phyloP scores from a whole-genome alignment of 768 basidiomycete genomes.

The Amanita rimosa region DNA sequence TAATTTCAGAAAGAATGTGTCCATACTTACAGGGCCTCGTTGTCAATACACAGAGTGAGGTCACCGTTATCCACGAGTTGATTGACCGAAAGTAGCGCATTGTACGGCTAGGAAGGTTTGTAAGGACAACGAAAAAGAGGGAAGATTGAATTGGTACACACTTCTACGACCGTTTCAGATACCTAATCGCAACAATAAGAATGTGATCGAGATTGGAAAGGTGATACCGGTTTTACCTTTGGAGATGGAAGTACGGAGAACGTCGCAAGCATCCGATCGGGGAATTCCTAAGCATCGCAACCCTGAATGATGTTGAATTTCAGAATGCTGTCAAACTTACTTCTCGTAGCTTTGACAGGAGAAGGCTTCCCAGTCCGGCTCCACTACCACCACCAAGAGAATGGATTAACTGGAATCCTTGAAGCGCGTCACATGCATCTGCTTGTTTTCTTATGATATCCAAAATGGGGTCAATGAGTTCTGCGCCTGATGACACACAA shows the following conservation, averaged over 20 bases:
- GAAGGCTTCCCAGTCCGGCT: constrained; percentile 71
- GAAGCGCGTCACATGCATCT: constrained; percentile 75
- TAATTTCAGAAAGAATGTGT: neutral
- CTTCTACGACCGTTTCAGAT: constrained; percentile 51
- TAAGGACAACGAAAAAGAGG: constrained; percentile 20
- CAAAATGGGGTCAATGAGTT: constrained; percentile 78
- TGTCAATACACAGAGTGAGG: constrained; percentile 76
- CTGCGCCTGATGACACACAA: constrained; percentile 49
- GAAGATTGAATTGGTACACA: constrained; percentile 39
- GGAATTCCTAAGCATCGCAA: constrained; percentile 29
- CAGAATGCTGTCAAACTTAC: constrained; percentile 21
- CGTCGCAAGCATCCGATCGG: constrained; percentile 44
- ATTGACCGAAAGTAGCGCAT: constrained; percentile 73
- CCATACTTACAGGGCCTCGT: constrained; percentile 63
- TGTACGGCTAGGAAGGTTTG: constrained; percentile 66
- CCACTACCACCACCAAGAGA: constrained; percentile 91
- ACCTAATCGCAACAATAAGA: constrained; percentile 20
- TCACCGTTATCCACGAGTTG: constrained; percentile 88
- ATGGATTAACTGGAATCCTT: constrained; percentile 86
- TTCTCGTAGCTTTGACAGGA: constrained; percentile 76
- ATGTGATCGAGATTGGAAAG: neutral
- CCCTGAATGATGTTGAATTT: constrained; percentile 10
- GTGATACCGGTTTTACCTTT: constrained; percentile 19
- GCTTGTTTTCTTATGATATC: constrained; percentile 74
- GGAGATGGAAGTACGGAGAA: constrained; percentile 46